Conservation (phyloP, 2,329 filamentous ascomycete genomes). For the Aureobasidium sp. region DNA sequence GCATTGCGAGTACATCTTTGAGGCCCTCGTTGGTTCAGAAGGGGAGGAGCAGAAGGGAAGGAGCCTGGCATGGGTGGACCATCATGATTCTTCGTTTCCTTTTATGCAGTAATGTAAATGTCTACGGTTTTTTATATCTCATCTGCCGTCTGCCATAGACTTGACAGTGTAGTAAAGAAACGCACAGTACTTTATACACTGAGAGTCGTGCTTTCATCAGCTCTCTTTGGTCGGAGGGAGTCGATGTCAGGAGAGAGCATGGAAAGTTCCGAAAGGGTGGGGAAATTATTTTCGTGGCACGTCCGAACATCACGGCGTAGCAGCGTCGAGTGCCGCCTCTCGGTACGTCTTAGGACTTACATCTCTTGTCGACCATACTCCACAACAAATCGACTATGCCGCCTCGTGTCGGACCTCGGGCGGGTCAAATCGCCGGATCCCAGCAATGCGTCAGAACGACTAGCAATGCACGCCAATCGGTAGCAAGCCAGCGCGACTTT, state of each 20-base stretch:
- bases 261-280: constrained; percentile 9
- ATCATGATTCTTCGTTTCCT: not conserved
- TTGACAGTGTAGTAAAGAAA: no score
- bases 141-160: not conserved
- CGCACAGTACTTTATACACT: no score
- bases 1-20: not conserved
- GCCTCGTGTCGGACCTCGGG: constrained; percentile 11
- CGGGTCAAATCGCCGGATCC: not conserved
- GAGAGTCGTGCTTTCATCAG: no score
- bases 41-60: not conserved
- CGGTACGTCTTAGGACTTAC: not conserved
- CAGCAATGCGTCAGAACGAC: constrained; percentile 12
- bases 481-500: constrained; percentile 10
- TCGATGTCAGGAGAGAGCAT: not conserved
- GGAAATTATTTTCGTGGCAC: constrained; percentile 13
- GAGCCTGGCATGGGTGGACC: not conserved
- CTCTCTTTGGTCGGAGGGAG: no score
- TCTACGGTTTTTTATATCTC: not conserved
- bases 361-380: not conserved
- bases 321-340: constrained; percentile 2
- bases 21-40: not conserved
- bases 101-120: constrained; percentile 12
- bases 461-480: not conserved
- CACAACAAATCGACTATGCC: constrained; percentile 6
- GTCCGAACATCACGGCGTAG: constrained; percentile 1